Percentiles rank a stretch among this genome's conserved stretches.
These are phyloP conservation scores for Quercus mongolica DNA, from an alignment of 306 rosid genomes.

Conservation along the genomic window DNA sequence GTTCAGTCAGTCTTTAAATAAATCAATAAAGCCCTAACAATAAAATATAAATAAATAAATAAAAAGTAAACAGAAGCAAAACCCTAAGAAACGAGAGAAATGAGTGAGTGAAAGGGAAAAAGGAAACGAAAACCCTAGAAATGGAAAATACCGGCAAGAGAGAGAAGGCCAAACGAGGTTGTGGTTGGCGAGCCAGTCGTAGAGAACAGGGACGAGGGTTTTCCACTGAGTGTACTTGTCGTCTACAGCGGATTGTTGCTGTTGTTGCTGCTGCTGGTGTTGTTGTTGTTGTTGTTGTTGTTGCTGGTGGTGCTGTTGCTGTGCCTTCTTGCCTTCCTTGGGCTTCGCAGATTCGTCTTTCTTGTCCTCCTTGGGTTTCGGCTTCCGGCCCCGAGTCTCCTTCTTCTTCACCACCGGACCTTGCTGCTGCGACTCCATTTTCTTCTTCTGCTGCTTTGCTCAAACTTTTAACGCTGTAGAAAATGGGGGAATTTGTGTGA, in stretches of 20 bases:
- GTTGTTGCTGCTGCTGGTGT: too few species aligned
- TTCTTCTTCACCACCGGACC: conserved; percentile 52
- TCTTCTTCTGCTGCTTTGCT: neutral
- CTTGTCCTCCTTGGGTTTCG: conserved; percentile 81
- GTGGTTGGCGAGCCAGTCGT: conserved; percentile 96
- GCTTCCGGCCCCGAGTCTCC: conserved; percentile 85
- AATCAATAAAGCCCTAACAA: neutral
- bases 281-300: conserved; percentile 25
- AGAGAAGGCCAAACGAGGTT: conserved; percentile 97
- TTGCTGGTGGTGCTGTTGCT: conserved; percentile 22
- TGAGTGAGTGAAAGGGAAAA: conserved; percentile 15
- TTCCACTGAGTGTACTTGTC: conserved; percentile 90
- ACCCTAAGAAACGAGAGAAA: neutral
- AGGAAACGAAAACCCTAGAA: conserved; percentile 13
- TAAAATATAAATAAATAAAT: neutral
- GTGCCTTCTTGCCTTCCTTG: conserved; percentile 39
- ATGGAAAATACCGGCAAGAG: conserved; percentile 62
- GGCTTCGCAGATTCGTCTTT: conserved; percentile 43
- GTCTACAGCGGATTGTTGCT: conserved; percentile 48
- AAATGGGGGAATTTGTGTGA: neutral
- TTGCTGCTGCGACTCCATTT: conserved; percentile 57
- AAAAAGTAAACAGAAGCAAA: neutral
- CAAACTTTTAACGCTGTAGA: neutral
- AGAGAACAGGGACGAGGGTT: conserved; percentile 80
- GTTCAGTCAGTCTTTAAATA: neutral